Conservation (phyloP, 148 eudicot genomes). For the Pharnaceum exiguum region DNA sequence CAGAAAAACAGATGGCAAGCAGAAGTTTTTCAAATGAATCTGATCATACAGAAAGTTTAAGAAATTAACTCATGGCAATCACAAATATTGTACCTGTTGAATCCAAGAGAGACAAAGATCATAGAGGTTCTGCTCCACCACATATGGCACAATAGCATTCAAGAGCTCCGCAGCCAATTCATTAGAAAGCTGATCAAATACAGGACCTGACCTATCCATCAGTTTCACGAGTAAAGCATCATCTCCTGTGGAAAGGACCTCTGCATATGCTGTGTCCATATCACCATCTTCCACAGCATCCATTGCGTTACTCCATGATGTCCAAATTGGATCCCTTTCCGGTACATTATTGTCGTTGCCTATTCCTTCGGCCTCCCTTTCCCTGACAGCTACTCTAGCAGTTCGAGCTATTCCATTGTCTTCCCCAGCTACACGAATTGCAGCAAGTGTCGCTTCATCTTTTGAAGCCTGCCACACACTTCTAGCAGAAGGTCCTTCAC, state of each 20-base stretch:
- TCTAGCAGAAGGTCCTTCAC: constrained; percentile 98
- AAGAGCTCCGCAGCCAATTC: constrained; percentile 78
- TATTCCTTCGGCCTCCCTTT: constrained; percentile 65
- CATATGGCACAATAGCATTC: constrained; percentile 68
- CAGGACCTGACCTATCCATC: constrained; percentile 92
- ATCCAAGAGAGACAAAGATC: constrained; percentile 80
- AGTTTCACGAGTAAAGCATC: constrained; percentile 85
- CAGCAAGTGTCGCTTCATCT: constrained; percentile 95
- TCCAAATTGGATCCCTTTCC: constrained; percentile 80
- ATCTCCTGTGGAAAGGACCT: constrained; percentile 79
- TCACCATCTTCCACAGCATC: constrained; percentile 86
- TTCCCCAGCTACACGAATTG: constrained; percentile 88
- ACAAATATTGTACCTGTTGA: constrained; percentile 71
- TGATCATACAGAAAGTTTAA: not conserved
- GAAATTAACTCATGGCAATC: not conserved
- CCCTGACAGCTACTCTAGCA: constrained; percentile 68
- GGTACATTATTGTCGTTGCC: constrained; percentile 53
- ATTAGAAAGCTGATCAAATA: constrained; percentile 73
- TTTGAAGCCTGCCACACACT: constrained; percentile 99
- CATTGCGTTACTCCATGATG: constrained; percentile 95
- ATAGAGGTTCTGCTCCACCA: constrained; percentile 66
- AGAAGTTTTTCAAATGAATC: not conserved
- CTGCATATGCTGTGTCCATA: constrained; percentile 84
- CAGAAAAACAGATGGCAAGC: not conserved
- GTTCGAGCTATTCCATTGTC: constrained; percentile 59